Conservation (phyloP, 2,329 filamentous ascomycete species). For the Cytospora chrysosperma region DNA sequence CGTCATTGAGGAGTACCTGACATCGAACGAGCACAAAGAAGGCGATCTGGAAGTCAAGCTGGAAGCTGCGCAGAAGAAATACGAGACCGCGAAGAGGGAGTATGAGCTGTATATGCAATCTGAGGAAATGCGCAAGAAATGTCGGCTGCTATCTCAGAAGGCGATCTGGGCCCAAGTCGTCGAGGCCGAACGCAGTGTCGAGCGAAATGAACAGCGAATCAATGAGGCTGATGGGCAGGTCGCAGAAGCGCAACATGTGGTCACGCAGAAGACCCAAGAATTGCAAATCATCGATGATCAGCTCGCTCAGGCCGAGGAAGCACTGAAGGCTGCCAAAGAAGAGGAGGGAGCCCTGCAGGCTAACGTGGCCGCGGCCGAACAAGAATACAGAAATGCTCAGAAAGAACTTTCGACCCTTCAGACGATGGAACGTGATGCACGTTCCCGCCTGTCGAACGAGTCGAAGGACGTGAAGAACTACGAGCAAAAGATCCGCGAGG, state of each 20-base stretch:
- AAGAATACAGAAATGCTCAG: constrained; percentile 52
- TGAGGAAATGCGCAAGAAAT: constrained; percentile 60
- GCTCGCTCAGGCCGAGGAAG: constrained; percentile 45
- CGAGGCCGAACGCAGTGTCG: constrained; percentile 63
- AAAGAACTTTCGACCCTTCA: constrained; percentile 56
- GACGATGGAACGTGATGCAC: constrained; percentile 65
- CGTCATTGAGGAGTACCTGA: constrained; percentile 74
- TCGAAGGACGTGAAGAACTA: constrained; percentile 46
- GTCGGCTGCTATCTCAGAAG: constrained; percentile 61
- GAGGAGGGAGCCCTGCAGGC: constrained; percentile 49
- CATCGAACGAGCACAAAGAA: constrained; percentile 67
- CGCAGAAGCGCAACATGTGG: constrained; percentile 35
- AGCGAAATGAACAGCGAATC: constrained; percentile 38
- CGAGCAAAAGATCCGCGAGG: constrained; percentile 50
- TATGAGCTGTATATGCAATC: constrained; percentile 66
- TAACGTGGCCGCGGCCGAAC: constrained; percentile 47
- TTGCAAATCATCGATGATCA: constrained; percentile 42
- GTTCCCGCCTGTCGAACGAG: constrained; percentile 54
- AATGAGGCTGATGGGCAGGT: constrained; percentile 44
- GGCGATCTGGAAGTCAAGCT: constrained; percentile 62
- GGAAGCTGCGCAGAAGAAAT: constrained; percentile 54
- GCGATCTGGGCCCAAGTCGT: constrained; percentile 86
- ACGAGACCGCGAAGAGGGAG: constrained; percentile 62
- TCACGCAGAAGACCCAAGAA: constrained; percentile 46
- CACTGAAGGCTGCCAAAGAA: constrained; percentile 43